Evolutionary conservation across 2,329 filamentous ascomycete genomes (phyloP), one percentile per base, ranked within the genome.

Genomic region (Thelonectria rubi): DNA sequence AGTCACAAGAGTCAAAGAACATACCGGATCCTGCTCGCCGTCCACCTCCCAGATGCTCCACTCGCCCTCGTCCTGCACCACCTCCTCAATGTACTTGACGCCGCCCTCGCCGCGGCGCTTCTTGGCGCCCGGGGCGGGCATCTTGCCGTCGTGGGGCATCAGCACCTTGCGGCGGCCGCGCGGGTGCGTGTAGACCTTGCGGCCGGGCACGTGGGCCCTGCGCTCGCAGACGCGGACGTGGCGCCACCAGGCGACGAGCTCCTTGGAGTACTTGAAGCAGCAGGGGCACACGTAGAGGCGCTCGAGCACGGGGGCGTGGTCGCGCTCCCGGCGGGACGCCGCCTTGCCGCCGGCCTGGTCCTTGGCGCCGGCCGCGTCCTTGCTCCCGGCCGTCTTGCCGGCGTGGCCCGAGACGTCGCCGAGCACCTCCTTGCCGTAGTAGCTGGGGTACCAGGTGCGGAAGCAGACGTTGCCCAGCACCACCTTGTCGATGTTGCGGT

Each of bases 1-100:
- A 30, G n/a, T 26, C 8, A 37, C 20, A 42, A 34, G 10, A 39
- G 17, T 2, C 17, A 20, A 24, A 32, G 21, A 40, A 81, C 84
- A 78, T 74, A 89, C 87, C 59, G 90, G 91, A 65, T 97, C 86
- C 68, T 90, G 87, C 73, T 94, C 93, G 18, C 95, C 95, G 74
- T 99, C 95, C 8, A 98, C 88, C 77, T 97, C 92, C 86, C 93
- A 95, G 9, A 99, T 88, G 63, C 91, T 90, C 84, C 94, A 96
- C 69, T 91, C 89, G 50, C 89, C 91, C 66, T 91, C 84, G 51
- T 90, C 80, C 34, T 78, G 74, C 5, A 82, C 76, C n/a, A 79
- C 70, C 58, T 81, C 78, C 60, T 84, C 80, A 3, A 78, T 72
- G 42, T 78, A 77, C 20, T 76, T 75, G 30, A 74, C 69, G 24